phyloP scores from a whole-genome alignment of 495 filamentous ascomycete species.

The Neurospora sp. region DNA sequence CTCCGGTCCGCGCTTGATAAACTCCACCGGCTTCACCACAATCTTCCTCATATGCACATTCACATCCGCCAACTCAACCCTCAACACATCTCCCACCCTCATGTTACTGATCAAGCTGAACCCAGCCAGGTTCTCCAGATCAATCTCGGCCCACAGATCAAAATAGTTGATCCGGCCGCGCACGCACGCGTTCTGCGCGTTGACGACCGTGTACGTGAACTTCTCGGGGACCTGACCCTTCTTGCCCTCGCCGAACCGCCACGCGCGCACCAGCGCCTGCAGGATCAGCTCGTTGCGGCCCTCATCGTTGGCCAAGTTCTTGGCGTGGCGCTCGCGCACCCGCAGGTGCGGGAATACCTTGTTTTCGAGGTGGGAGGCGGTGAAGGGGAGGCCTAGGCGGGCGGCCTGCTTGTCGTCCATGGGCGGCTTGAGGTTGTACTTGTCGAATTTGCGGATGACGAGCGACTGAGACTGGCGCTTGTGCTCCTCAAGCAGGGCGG shows the following conservation, averaged over 20 bases:
- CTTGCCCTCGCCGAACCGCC: constrained; percentile 51
- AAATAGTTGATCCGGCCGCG: constrained; percentile 31
- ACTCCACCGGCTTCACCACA: constrained; percentile 39
- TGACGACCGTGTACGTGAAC: constrained; percentile 43
- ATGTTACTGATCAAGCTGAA: constrained; percentile 6
- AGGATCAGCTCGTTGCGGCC: constrained; percentile 47
- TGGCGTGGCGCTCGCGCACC: constrained; percentile 36
- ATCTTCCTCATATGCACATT: constrained; percentile 43
- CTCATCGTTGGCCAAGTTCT: constrained; percentile 16
- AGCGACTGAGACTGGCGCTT: constrained; percentile 14
- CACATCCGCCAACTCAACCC: constrained; percentile 48
- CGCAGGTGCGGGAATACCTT: constrained; percentile 39
- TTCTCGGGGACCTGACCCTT: constrained; percentile 44
- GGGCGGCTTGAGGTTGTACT: neutral
- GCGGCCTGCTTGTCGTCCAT: constrained; percentile 1
- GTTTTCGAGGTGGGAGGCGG: constrained; percentile 41
- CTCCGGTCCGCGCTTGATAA: constrained; percentile 1
- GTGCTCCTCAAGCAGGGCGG: constrained; percentile 62
- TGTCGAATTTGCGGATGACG: neutral
- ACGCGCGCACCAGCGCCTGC: constrained; percentile 64
- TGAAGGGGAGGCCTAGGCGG: constrained; percentile 52
- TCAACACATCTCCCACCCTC: constrained; percentile 33
- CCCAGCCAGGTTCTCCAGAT: constrained; percentile 22
- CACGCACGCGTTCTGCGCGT: constrained; percentile 5
- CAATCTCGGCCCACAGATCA: constrained; percentile 20